These are phyloP conservation scores for Petunia hybrid DNA, from an alignment of 305 asterid genomes.

Conservation along the genomic window DNA sequence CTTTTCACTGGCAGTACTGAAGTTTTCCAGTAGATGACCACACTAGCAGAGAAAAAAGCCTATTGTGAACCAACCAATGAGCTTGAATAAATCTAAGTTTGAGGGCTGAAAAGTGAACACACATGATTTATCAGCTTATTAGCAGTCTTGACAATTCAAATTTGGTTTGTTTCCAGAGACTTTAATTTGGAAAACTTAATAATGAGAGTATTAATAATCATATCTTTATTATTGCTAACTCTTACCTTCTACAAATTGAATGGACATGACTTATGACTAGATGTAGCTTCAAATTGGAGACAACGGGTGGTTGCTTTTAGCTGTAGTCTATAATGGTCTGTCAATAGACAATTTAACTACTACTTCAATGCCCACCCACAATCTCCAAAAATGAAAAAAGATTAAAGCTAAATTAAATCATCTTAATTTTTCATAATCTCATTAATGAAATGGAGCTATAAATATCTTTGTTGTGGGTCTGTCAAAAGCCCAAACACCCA, in stretches of 20 bases:
- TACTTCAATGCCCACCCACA: not conserved
- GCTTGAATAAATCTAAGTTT: not conserved
- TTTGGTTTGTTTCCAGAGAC: not conserved
- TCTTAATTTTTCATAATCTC: not conserved
- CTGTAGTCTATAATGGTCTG: not conserved
- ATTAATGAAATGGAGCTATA: not conserved
- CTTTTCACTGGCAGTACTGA: not conserved
- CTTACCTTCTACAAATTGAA: not conserved
- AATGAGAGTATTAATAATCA: not conserved
- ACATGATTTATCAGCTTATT: not conserved
- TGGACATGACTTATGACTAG: constrained; percentile 8
- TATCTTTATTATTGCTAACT: constrained; percentile 16
- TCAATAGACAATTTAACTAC: not conserved
- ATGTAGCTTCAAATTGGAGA: not conserved
- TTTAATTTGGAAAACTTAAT: not conserved
- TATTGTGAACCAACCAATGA: not conserved
- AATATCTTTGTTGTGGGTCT: constrained; percentile 26
- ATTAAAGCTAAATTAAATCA: not conserved
- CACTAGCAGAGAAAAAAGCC: not conserved
- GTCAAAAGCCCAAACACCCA: not conserved
- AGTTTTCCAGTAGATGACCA: not conserved
- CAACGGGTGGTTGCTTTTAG: constrained; percentile 19
- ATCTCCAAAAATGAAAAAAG: not conserved
- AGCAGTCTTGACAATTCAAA: not conserved
- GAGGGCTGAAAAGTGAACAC: not conserved